Percentiles rank a stretch among this genome's conserved stretches.
phyloP scores from a whole-genome alignment of 1,284 basidiomycete genomes.

The Apiotrichum gracile region DNA sequence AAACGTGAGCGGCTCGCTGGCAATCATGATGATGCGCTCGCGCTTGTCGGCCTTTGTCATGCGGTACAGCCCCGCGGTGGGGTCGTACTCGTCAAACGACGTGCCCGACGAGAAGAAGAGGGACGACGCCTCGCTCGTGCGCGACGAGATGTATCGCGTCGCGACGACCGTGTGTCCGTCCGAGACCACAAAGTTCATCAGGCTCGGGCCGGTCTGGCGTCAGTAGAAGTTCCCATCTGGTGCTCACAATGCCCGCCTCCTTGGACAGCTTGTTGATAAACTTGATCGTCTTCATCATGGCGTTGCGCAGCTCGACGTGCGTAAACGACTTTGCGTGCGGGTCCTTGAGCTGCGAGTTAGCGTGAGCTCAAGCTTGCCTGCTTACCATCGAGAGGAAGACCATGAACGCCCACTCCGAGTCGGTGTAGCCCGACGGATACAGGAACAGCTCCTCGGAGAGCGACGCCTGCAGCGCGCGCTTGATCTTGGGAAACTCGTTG shows the following conservation, averaged over 20 bases:
- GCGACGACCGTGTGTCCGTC: constrained; percentile 90
- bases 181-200: constrained; percentile 95
- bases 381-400: constrained; percentile 76
- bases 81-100: constrained; percentile 83
- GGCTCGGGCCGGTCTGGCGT: constrained; percentile 59
- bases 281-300: constrained; percentile 80
- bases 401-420: constrained; percentile 94
- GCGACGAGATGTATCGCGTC: constrained; percentile 88
- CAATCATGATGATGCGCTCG: constrained; percentile 80
- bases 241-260: constrained; percentile 62
- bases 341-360: constrained; percentile 61
- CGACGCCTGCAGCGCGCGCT: constrained; percentile 66
- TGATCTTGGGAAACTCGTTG: constrained; percentile 71
- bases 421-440: constrained; percentile 84
- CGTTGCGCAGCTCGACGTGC: constrained; percentile 51
- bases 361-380: constrained; percentile 2
- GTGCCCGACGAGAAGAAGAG: constrained; percentile 94
- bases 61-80: constrained; percentile 71
- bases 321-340: constrained; percentile 56
- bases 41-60: constrained; percentile 96
- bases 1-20: constrained; percentile 87
- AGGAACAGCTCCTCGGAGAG: constrained; percentile 78
- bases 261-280: constrained; percentile 71
- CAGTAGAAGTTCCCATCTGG: no score
- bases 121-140: constrained; percentile 86